Evolutionary conservation across 2,329 filamentous ascomycete genomes (phyloP).

Genomic region (Atkinsonella hypoxylon): DNA sequence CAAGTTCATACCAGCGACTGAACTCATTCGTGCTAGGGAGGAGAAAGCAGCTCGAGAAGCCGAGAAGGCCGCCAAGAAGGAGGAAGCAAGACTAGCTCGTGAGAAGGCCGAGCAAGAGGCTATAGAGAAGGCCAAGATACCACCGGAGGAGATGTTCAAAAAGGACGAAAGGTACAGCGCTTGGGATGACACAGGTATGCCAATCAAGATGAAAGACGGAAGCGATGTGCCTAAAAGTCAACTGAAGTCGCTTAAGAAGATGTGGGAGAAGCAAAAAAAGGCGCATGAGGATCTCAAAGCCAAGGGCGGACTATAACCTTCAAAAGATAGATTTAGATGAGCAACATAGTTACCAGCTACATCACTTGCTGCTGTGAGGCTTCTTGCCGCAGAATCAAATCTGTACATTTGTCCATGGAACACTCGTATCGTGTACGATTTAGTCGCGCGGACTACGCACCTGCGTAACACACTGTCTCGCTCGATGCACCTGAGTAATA

Average conservation of each 20-base stretch:
- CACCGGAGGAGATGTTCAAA: conserved; percentile 45
- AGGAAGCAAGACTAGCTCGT: conserved; percentile 38
- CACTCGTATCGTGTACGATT: neutral
- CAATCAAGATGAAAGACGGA: conserved; percentile 64
- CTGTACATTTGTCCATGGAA: neutral
- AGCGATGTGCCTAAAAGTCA: conserved; percentile 71
- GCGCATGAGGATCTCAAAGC: conserved; percentile 46
- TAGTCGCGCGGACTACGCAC: neutral
- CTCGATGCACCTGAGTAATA: neutral
- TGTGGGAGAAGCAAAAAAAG: conserved; percentile 87
- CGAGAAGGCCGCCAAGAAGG: conserved; percentile 45
- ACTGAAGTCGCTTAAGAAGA: conserved; percentile 73
- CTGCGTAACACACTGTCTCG: neutral
- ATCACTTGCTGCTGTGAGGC: neutral
- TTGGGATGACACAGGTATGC: conserved; percentile 76
- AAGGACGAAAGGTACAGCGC: conserved; percentile 49
- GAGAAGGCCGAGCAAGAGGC: conserved; percentile 42
- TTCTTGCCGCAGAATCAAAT: no score
- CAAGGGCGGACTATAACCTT: conserved; percentile 7
- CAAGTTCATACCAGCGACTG: conserved; percentile 46
- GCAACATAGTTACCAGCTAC: neutral
- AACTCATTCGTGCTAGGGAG: conserved; percentile 45
- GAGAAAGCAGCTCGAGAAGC: conserved; percentile 49
- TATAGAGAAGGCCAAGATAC: conserved; percentile 43
- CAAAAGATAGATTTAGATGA: neutral